Evolutionary conservation across 106 monocot species (phyloP), one percentile per base, ranked within the genome.

Genomic region (Alisma plantagoaquatica): DNA sequence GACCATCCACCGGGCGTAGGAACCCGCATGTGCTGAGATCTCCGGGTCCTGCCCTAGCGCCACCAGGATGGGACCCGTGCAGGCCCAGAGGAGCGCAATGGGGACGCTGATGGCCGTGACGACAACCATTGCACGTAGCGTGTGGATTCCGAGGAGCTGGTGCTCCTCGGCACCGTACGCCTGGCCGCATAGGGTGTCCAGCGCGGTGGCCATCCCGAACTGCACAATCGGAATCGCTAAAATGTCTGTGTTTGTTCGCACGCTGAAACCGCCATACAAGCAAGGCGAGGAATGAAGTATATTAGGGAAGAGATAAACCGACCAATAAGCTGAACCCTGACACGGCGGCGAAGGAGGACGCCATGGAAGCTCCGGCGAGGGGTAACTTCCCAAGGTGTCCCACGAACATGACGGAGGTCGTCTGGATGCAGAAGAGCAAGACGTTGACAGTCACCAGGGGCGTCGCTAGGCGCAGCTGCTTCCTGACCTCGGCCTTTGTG

Each of bases 171-270:
- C 81, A 20, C 87, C 81, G 27, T 41, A 81, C 0, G 81, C 42
- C 33, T 87, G 77, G 10, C 87, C 87, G 30, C 87, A 81, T 27
- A 87, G 56, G 2, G 86, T 86, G 29, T 86, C 86, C 31, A 81
- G 21, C 30, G 77, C 64, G 45, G 72, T 72, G 12, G 53, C 65
- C 62, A 70, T 59, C 27, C 81, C 77, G 57, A 81, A 3, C 86
- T 87, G 16, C 45, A 16, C 30, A n/a, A n/a, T n/a, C n/a, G n/a
- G n/a, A n/a, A n/a, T n/a, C n/a, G n/a, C n/a, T n/a, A n/a, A n/a
- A n/a, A n/a, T n/a, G n/a, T n/a, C n/a, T n/a, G n/a, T n/a, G n/a
- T n/a, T n/a, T n/a, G n/a, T n/a, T n/a, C n/a, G n/a, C n/a, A n/a
- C n/a, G n/a, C n/a, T n/a, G n/a, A n/a, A n/a, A n/a, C n/a, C n/a